phyloP scores from a whole-genome alignment of 768 basidiomycete genomes.

The Asterophora parasitica region DNA sequence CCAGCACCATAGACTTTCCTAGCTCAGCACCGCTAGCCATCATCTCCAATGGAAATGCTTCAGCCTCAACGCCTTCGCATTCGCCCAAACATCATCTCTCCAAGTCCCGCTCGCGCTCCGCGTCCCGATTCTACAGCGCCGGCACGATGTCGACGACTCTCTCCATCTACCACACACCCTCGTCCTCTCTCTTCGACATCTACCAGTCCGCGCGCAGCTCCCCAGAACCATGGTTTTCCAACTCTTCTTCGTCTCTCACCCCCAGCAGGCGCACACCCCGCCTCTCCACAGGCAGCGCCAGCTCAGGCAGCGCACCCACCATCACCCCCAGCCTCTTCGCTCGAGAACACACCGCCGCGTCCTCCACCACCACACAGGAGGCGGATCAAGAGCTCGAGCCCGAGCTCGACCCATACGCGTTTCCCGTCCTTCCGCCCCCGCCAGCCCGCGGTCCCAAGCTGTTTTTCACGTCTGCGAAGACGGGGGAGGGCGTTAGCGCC shows the following conservation, averaged over 20 bases:
- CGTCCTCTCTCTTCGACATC: slow-evolving; percentile 66
- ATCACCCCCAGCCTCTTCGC: slow-evolving; percentile 59
- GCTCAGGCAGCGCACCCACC: slow-evolving; percentile 46
- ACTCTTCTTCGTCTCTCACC: slow-evolving; percentile 12
- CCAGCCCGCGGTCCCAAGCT: slow-evolving; percentile 56
- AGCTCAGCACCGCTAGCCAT: slow-evolving; percentile 24
- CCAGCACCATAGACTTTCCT: neutral
- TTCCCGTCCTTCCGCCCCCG: slow-evolving; percentile 21
- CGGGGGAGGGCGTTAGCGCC: slow-evolving; percentile 63
- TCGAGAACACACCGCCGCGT: slow-evolving; percentile 21
- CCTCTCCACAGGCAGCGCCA: slow-evolving; percentile 31
- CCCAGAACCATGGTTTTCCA: slow-evolving; percentile 36
- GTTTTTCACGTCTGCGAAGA: slow-evolving; percentile 77
- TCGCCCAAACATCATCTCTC: slow-evolving; percentile 27
- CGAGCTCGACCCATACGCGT: slow-evolving; percentile 1
- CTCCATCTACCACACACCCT: slow-evolving; percentile 73
- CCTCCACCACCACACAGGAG: slow-evolving; percentile 8
- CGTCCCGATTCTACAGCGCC: slow-evolving; percentile 32
- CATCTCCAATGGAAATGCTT: slow-evolving; percentile 21
- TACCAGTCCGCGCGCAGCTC: slow-evolving; percentile 61
- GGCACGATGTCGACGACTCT: slow-evolving; percentile 55
- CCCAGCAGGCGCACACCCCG: slow-evolving; percentile 24
- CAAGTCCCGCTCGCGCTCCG: slow-evolving; percentile 43
- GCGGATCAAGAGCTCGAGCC: neutral
- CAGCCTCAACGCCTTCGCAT: slow-evolving; percentile 23